Evolutionary conservation across 78 protist genomes (phyloP).

Genomic region (Isochrysis galbana): DNA sequence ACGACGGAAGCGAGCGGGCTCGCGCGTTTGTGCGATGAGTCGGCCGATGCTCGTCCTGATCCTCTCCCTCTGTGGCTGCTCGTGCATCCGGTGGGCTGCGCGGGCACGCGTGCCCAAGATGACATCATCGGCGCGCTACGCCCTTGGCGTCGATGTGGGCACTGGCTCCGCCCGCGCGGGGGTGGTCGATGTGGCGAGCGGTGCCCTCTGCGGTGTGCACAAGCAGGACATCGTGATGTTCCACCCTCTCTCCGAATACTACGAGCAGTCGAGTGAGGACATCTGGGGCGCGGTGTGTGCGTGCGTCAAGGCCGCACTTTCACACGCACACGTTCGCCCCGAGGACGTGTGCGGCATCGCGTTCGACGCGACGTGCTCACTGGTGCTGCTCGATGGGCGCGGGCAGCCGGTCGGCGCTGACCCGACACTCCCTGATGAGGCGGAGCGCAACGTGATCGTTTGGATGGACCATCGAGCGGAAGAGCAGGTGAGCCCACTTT

Average conservation of each 20-base stretch:
- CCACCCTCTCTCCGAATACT: neutral
- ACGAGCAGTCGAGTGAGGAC: slow-evolving; percentile 34
- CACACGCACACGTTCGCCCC: neutral
- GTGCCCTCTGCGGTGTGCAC: neutral
- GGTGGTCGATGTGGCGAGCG: neutral
- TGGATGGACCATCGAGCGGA: slow-evolving; percentile 61
- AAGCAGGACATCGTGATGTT: neutral
- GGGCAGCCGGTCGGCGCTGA: neutral
- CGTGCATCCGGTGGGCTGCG: no score
- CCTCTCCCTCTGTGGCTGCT: no score
- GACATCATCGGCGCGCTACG: no score
- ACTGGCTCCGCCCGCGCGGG: slow-evolving; percentile 15
- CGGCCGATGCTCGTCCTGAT: no score
- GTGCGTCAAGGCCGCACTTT: neutral
- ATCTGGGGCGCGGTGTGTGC: neutral
- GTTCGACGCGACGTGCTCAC: slow-evolving; percentile 43
- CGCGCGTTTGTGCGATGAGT: no score
- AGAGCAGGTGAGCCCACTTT: no score
- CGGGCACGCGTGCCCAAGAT: no score
- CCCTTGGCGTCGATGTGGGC: slow-evolving; percentile 32
- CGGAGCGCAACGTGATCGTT: slow-evolving; percentile 35
- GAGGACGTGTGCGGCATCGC: neutral
- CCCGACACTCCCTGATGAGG: neutral
- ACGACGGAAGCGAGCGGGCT: no score
- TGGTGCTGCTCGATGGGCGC: neutral